Conservation (phyloP, 331 rosid genomes). For the Pyracantha coccinea region DNA sequence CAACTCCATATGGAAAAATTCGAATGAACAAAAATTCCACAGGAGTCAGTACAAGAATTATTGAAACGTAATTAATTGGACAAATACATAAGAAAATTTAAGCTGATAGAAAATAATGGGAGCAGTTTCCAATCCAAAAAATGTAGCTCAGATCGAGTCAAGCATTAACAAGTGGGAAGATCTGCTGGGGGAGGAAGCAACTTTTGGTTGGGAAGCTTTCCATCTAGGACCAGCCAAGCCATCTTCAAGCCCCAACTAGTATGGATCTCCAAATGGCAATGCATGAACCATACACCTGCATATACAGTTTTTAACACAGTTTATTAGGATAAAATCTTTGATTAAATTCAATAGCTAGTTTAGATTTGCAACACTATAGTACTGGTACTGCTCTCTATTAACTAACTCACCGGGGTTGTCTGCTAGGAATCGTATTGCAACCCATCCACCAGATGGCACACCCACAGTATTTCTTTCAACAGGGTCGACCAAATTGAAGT, state of each 20-base stretch:
- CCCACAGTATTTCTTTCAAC: constrained; percentile 29
- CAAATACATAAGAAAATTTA: neutral
- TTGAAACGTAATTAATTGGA: neutral
- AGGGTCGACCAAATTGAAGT: constrained; percentile 41
- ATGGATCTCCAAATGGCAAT: constrained; percentile 30
- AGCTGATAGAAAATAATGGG: neutral
- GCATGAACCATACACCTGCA: constrained; percentile 43
- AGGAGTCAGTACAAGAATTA: neutral
- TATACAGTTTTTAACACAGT: too few species aligned
- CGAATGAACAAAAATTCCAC: too few species aligned
- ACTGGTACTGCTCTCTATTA: neutral
- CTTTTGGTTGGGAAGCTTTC: constrained; percentile 33
- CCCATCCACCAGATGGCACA: constrained; percentile 53
- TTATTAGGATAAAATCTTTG: neutral
- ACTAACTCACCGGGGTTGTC: constrained; percentile 32
- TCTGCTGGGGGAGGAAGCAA: constrained; percentile 36
- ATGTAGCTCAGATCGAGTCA: neutral
- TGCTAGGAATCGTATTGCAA: constrained; percentile 35
- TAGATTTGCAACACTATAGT: neutral
- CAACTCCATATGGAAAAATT: neutral
- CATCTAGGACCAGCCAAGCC: constrained; percentile 47
- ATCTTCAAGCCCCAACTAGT: constrained; percentile 42
- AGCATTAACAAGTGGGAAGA: constrained; percentile 23
- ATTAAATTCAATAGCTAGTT: too few species aligned
- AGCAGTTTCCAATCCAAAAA: neutral